A percentile compares a stretch with the other conserved stretches of the same genome.
Evolutionary conservation across 2,329 filamentous ascomycete genomes (phyloP).

Genomic region (Berkeleyomyces rouxiae): DNA sequence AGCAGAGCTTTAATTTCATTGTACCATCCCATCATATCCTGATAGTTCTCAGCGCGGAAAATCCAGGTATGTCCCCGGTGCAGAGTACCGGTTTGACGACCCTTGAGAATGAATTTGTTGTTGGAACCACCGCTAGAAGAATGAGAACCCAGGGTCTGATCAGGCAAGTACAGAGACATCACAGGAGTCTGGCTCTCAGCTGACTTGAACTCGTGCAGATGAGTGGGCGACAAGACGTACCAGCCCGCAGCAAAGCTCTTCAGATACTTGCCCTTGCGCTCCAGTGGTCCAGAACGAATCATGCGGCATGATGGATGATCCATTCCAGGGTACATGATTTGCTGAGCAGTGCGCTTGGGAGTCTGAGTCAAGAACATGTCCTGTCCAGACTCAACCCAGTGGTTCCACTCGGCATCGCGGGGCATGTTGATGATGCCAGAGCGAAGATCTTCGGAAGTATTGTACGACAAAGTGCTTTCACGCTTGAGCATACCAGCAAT

Average conservation of each 20-base stretch:
- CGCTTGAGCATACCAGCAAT: constrained; percentile 82
- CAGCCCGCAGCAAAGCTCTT: constrained; percentile 95
- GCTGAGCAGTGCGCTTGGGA: constrained; percentile 59
- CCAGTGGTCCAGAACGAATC: constrained; percentile 76
- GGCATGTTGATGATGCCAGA: constrained; percentile 81
- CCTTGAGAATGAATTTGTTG: constrained; percentile 96
- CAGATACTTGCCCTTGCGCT: constrained; percentile 96
- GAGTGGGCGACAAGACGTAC: constrained; percentile 92
- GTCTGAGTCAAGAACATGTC: constrained; percentile 76
- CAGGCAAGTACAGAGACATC: constrained; percentile 89
- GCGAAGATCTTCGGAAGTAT: constrained; percentile 63
- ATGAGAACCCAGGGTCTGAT: constrained; percentile 89
- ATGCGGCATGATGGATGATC: constrained; percentile 69
- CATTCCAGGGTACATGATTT: constrained; percentile 82
- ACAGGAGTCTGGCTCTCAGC: constrained; percentile 80
- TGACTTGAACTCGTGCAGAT: constrained; percentile 98
- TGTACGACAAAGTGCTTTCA: constrained; percentile 69
- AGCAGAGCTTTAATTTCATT: constrained; percentile 82
- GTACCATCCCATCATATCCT: constrained; percentile 96
- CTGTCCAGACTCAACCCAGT: constrained; percentile 52
- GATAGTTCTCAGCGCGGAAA: constrained; percentile 56
- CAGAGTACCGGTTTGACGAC: constrained; percentile 80
- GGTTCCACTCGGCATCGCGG: constrained; percentile 79
- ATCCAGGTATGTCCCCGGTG: constrained; percentile 67
- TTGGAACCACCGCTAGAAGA: constrained; percentile 69